A percentile compares a stretch with the other conserved stretches of the same genome.
These are phyloP conservation scores for Pyrenophora teres DNA, from an alignment of 2,329 filamentous ascomycete genomes.

Conservation along the genomic window DNA sequence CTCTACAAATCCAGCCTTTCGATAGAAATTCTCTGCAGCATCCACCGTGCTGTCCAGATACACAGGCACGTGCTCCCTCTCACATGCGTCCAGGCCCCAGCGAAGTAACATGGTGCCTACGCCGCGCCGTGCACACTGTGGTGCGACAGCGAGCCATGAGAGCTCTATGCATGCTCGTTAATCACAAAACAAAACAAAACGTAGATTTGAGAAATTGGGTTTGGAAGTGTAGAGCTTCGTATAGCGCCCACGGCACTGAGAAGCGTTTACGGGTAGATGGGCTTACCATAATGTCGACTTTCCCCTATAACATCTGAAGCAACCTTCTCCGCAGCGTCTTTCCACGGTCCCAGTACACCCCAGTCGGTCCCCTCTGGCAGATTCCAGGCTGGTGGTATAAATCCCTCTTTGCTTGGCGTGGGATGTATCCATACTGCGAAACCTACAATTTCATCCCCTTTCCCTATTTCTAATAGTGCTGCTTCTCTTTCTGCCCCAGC, in stretches of 20 bases:
- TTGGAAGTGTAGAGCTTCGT: not conserved
- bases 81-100: slow-evolving; percentile 9
- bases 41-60: slow-evolving; percentile 12
- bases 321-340: slow-evolving; percentile 2
- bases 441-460: slow-evolving; percentile 1
- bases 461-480: not conserved
- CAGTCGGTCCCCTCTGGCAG: slow-evolving; percentile 10
- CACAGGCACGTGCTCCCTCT: not conserved
- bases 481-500: not conserved
- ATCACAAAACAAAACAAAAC: not conserved
- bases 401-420: not conserved
- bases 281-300: slow-evolving; percentile 11
- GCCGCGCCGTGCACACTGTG: slow-evolving; percentile 6
- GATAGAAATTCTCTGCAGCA: slow-evolving; percentile 7
- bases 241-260: too few species aligned
- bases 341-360: slow-evolving; percentile 8
- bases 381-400: slow-evolving; percentile 7
- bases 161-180: slow-evolving; percentile 4
- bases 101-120: slow-evolving; percentile 5
- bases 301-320: slow-evolving; percentile 3
- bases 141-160: slow-evolving; percentile 10
- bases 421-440: slow-evolving; percentile 13
- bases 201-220: not conserved
- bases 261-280: not conserved
- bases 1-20: slow-evolving; percentile 8